Base-by-base conservation (phyloP, 2,329 filamentous ascomycete genomes). In the Rutstroemia sp. region DNA sequence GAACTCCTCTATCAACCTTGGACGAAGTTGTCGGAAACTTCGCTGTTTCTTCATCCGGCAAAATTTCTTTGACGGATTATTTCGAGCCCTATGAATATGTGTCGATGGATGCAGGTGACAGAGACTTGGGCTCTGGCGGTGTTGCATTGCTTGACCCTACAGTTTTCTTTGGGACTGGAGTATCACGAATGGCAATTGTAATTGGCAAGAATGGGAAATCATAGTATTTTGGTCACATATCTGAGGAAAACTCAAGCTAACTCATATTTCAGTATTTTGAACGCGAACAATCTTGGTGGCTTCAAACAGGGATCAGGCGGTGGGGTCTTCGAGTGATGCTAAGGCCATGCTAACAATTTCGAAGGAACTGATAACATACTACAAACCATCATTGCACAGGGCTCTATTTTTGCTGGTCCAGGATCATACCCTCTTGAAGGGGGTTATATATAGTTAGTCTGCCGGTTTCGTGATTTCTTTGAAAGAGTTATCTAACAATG, bases 31-130 rank as follows among this genome's bases (percentile, higher is more conserved):
- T 74, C 10, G 74, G 77, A 16, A 75, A 79, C 59, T 74, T 76
- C 66, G 74, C 71, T 0, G 72, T 79, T 49, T 72, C 73, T 51
- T 67, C 63, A 7, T 71, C 77, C 53, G 75, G 76, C 6, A 74
- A 68, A 27, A 60, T 78, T 2, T 70, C 66, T 0, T 64, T 75
- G 4, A 71, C 75, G 4, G 76, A 78, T 62, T 79, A 77, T 59
- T 79, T 79, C 64, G 77, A 78, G 73, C 76, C 75, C 0, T 75
- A 70, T 62, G 75, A 79, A 56, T 78, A 78, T 58, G 69, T 69
- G n/a, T 70, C 74, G 19, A 66, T 79, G 3, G 75, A 78, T 60
- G 76, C 76, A 38, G 75, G 73, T 25, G 76, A 78, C 65, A 74
- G 75, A 56, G 76, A 78, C 67, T 66, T 78, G 5, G 76, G 76